Evolutionary conservation across 106 monocot genomes (phyloP), one percentile per base, ranked within the genome.

Genomic region (Alisma plantagoaquatica): DNA sequence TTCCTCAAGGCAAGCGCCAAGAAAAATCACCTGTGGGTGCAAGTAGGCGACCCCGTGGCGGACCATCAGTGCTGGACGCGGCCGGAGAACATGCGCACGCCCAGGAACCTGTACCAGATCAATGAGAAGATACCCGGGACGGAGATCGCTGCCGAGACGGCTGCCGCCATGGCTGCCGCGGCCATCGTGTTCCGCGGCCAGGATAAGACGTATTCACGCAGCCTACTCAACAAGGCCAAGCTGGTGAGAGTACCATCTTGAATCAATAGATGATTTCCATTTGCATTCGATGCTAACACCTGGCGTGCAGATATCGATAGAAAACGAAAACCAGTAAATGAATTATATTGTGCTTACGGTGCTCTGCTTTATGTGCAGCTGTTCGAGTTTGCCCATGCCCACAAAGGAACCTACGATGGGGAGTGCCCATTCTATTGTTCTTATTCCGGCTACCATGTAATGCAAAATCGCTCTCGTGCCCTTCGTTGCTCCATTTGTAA

Each of bases 341-440:
- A n/a, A n/a, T n/a, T n/a, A n/a, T n/a, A n/a, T n/a, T 21, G 23
- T 22, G 26, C 33, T 29, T 23, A 32, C 45, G 27, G 32, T 43
- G 12, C 33, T 38, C 23, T 56, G 21, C 16, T 56, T 56, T 56
- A 17, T 61, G 7, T 60, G 55, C 70, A 98, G 89, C 76, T 89
- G 23, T 98, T 84, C 35, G 78, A 81, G 29, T 84, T 98, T 60
- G 84, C 84, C 0, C 75, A 63, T 24, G 71, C 24, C 24, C 54
- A 70, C 71, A 73, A 70, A 56, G 83, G 78, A 61, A 89, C 89
- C 11, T 81, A 76, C 51, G 96, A 98, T 63, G 83, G 84, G 31
- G 96, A 98, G 59, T 85, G 85, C 46, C 89, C 96, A 21, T 84
- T 89, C 81, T 98, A 98, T 62, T 98, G 84, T 62, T 98, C 89